Base-by-base conservation (phyloP, 2,329 filamentous ascomycete genomes). In the Monosporascus cannonballus region DNA sequence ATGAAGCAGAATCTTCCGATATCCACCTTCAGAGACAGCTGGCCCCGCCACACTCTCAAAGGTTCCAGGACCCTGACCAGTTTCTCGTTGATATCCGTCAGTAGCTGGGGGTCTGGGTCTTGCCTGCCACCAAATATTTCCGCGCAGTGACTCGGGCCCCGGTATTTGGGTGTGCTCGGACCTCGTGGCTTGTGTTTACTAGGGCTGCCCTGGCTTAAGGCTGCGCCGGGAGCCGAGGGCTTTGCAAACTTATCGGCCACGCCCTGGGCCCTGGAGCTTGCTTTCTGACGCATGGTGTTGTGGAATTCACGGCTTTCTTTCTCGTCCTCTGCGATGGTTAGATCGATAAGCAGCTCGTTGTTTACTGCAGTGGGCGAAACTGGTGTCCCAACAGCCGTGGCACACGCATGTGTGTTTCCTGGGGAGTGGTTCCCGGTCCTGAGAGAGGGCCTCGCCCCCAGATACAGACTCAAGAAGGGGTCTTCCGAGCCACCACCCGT, bases 271-370 rank as follows among this genome's bases (percentile, higher is more conserved):
- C 34, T 51, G n/a, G 52, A 47, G 36, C 51, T 45, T 27, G 60
- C 56, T 25, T 59, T 56, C 48, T 63, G 60, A 4, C 39, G 49
- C 57, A 61, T 60, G 4, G 56, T 61, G 4, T 34, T 18, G 45
- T 53, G 54, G 34, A 54, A 54, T 14, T 52, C 51, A 11, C 54
- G 52, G 24, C 48, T 49, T 24, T 37, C 38, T 11, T 25, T 39
- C 46, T 59, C 53, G 4, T 50, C 11, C 3, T 17, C 46, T 8
- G 18, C n/a, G 9, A 11, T 20, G 22, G n/a, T 5, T 42, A 42
- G 39, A 20, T 42, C n/a, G 15, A 42, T 22, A 18, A 42, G 39
- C 8, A 11, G 9, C 6, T 18, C 17, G 8, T 11, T 14, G 14
- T 22, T 22, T n/a, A 20, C 9, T 14, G 8, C n/a, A 42, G 39